Base-by-base conservation (phyloP, 495 filamentous ascomycete genomes). In the Lepraria neglecta region DNA sequence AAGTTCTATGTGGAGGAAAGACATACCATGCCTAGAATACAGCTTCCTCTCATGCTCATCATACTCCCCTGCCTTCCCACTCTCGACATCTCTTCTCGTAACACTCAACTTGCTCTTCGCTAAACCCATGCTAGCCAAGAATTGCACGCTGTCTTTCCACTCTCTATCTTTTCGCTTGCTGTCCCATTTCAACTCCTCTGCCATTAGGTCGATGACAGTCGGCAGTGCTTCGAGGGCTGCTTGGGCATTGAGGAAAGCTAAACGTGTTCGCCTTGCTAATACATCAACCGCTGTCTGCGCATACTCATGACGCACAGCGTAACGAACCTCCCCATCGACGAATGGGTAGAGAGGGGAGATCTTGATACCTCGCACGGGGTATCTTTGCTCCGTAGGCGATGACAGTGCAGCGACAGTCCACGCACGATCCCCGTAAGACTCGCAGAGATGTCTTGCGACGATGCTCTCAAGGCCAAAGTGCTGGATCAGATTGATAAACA, bases 401-500 rank as follows among this genome's bases (percentile, higher is more conserved):
- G 87, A 92, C 43, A 98, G 76, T 15, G 88, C 86, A 11, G 90
- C 94, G 15, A 98, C 94, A 21, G 90, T 90, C 94, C 94, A 97
- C 28, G 94, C 91, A 33, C 94, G 85, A 74, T 97, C 94, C 67
- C 94, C 94, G 70, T 97, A 98, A 46, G 91, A 89, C 63, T 85
- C 79, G 2, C 87, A 87, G 21, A 98, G 81, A 73, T 98, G 91
- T 74, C 90, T 87, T 17, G 94, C 94, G 21, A 97, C 92, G 67
- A 95, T 91, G 46, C 90, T 97, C 74, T 97, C 94, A 62, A 98
- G 75, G 62, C 94, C 94, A 70, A 90, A 97, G 76, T 96, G 91
- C 72, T 98, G 94, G 72, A 98, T 96, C 12, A 98, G 80, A 74
- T 95, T 92, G 82, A 98, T 98, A 75, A 97, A 98, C 21, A 98